A percentile compares a stretch with the other conserved stretches of the same genome.
Conservation (phyloP, 2,329 filamentous ascomycete genomes). For the Calonectria pauciramosa region DNA sequence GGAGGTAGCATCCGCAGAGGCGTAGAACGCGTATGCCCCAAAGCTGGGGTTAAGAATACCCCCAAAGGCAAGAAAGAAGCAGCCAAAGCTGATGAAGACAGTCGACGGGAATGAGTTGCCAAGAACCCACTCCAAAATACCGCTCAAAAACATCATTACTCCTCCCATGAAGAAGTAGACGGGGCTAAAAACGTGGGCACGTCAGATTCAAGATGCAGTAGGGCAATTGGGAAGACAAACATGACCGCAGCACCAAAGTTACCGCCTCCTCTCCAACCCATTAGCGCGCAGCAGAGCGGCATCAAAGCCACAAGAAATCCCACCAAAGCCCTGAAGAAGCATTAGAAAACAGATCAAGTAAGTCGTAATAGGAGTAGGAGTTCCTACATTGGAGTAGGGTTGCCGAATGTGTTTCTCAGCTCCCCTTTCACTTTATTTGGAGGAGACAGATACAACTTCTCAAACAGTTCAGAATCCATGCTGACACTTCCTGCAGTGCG, state of each 20-base stretch:
- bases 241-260: background rate
- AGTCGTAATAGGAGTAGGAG: no score
- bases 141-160: background rate
- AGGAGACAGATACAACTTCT: constrained; percentile 71
- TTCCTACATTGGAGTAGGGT: constrained; percentile 60
- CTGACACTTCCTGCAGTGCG: constrained; percentile 49
- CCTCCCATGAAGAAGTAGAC: constrained; percentile 5
- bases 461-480: constrained; percentile 70
- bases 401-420: constrained; percentile 67
- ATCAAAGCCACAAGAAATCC: constrained; percentile 64
- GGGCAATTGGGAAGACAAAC: background rate
- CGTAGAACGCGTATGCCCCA: constrained; percentile 60
- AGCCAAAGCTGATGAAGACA: constrained; percentile 67
- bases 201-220: background rate
- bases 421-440: constrained; percentile 64
- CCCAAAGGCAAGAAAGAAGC: constrained; percentile 68
- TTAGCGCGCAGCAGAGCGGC: constrained; percentile 50
- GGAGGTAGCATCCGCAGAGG: constrained; percentile 39
- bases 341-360: background rate
- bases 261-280: constrained; percentile 52
- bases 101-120: constrained; percentile 72
- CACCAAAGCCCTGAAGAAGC: constrained; percentile 62
- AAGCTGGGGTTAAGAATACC: constrained; percentile 65
- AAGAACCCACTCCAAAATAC: background rate
- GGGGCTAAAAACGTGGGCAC: background rate